Evolutionary conservation across 176 grass and related monocot genomes (phyloP).

Genomic region (Juncus effusus): DNA sequence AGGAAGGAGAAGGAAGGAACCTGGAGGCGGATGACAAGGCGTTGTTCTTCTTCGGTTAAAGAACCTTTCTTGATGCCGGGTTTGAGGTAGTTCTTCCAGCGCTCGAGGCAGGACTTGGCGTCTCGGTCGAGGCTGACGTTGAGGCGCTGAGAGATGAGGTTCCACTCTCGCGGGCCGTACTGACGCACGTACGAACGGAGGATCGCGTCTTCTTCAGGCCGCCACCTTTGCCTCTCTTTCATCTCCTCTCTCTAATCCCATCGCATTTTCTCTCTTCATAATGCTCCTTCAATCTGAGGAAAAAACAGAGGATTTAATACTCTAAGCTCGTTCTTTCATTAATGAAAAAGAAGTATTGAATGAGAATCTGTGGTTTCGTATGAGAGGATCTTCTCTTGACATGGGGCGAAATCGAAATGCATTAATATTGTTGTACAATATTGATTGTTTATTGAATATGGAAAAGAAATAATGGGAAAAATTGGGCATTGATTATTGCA

Average conservation of each 20-base stretch:
- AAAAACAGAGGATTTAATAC: neutral
- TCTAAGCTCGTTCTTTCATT: neutral
- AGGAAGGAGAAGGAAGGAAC: no score
- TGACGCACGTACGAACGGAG: conserved; percentile 86
- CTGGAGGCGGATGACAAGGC: conserved; percentile 70
- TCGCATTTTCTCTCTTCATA: conserved; percentile 54
- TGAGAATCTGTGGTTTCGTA: conserved; percentile 3
- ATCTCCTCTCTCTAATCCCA: conserved; percentile 69
- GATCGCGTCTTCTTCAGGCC: conserved; percentile 90
- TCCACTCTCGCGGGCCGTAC: conserved; percentile 84
- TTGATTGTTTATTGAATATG: no score
- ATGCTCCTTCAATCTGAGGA: conserved; percentile 31
- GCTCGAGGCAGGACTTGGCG: conserved; percentile 92
- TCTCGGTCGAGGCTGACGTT: conserved; percentile 67
- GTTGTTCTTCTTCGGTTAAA: conserved; percentile 91
- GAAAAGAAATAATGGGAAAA: no score
- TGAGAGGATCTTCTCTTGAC: neutral
- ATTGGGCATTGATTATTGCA: conserved; percentile 20
- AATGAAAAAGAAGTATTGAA: neutral
- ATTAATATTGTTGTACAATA: conserved; percentile 1
- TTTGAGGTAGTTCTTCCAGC: conserved; percentile 98
- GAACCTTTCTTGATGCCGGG: conserved; percentile 92
- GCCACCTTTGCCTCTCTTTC: conserved; percentile 97
- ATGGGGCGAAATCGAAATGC: conserved; percentile 19
- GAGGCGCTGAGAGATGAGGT: conserved; percentile 90